phyloP scores from a whole-genome alignment of 2,329 filamentous ascomycete genomes.

The Meredithiella fracta region DNA sequence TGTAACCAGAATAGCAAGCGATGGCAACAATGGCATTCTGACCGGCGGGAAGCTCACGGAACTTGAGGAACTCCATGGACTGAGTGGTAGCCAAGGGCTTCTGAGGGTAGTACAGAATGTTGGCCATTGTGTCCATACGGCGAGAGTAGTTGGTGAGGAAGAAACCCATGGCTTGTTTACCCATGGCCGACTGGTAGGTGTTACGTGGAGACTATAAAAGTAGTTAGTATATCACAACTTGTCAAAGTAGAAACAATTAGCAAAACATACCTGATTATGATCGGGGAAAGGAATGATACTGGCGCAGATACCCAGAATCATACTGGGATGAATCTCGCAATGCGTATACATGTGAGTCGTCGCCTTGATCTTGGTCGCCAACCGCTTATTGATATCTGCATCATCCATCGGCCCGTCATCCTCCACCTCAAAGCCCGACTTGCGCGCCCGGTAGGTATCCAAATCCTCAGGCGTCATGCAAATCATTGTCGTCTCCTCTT shows the following conservation, averaged over 20 bases:
- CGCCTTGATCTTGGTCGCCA: constrained; percentile 76
- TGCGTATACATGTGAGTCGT: constrained; percentile 89
- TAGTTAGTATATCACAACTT: constrained; percentile 20
- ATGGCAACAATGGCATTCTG: constrained; percentile 99
- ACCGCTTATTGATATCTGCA: constrained; percentile 62
- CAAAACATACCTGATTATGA: constrained; percentile 61
- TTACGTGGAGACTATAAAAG: constrained; percentile 71
- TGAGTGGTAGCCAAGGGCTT: constrained; percentile 91
- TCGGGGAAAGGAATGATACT: constrained; percentile 99
- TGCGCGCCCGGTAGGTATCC: constrained; percentile 56
- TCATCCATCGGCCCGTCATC: constrained; percentile 37
- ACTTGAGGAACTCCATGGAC: constrained; percentile 97
- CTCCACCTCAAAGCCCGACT: constrained; percentile 41
- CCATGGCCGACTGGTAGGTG: constrained; percentile 98
- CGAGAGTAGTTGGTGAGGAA: constrained; percentile 94
- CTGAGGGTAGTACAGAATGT: constrained; percentile 96
- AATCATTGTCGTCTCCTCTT: constrained; percentile 98
- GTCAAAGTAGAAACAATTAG: not conserved
- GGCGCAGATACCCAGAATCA: constrained; percentile 96
- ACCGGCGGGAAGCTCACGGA: constrained; percentile 88
- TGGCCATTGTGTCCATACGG: constrained; percentile 99
- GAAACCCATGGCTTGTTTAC: constrained; percentile 99
- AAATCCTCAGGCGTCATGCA: constrained; percentile 96
- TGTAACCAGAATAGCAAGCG: constrained; percentile 93
- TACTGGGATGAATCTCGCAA: constrained; percentile 97